Evolutionary conservation across 345 rosid species (phyloP).

Genomic region (Brassica nigra): DNA sequence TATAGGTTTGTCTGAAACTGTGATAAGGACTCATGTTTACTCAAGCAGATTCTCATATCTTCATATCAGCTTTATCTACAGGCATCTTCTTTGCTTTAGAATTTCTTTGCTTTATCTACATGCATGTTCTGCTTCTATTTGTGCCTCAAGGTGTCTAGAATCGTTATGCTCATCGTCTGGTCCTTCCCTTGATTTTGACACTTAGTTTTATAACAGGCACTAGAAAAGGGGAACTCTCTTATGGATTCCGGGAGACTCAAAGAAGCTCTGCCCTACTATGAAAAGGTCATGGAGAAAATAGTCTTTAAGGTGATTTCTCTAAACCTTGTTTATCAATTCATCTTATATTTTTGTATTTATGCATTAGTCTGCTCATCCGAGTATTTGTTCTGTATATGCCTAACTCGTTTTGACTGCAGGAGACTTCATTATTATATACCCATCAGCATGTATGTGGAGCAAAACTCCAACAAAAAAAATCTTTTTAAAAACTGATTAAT

Average conservation of each 20-base stretch:
- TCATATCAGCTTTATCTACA: not conserved
- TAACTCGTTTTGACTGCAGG: not conserved
- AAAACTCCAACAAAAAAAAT: not conserved
- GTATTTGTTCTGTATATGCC: not conserved
- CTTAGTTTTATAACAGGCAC: slow-evolving; percentile 45
- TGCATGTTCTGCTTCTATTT: slow-evolving; percentile 2
- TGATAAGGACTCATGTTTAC: slow-evolving; percentile 14
- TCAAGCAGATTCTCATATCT: slow-evolving; percentile 16
- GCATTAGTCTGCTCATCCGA: slow-evolving; percentile 16
- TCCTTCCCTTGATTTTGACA: slow-evolving; percentile 16
- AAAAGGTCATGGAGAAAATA: slow-evolving; percentile 68
- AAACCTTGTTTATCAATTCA: slow-evolving; percentile 8
- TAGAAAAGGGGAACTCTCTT: slow-evolving; percentile 70
- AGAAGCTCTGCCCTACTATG: slow-evolving; percentile 68
- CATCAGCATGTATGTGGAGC: slow-evolving; percentile 12
- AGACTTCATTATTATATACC: slow-evolving; percentile 5
- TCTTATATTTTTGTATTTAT: slow-evolving; percentile 4
- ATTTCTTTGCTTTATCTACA: not conserved
- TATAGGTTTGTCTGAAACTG: slow-evolving; percentile 8
- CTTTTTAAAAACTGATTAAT: not conserved
- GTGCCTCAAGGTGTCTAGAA: not conserved
- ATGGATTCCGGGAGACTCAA: slow-evolving; percentile 83
- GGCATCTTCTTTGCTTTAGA: too few relatives aligned
- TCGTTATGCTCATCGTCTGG: not conserved
- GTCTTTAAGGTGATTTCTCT: slow-evolving; percentile 62